Evolutionary conservation across 2,329 filamentous ascomycete genomes (phyloP), one percentile per base, ranked within the genome.

Genomic region (Plenodomus tracheiphilus): DNA sequence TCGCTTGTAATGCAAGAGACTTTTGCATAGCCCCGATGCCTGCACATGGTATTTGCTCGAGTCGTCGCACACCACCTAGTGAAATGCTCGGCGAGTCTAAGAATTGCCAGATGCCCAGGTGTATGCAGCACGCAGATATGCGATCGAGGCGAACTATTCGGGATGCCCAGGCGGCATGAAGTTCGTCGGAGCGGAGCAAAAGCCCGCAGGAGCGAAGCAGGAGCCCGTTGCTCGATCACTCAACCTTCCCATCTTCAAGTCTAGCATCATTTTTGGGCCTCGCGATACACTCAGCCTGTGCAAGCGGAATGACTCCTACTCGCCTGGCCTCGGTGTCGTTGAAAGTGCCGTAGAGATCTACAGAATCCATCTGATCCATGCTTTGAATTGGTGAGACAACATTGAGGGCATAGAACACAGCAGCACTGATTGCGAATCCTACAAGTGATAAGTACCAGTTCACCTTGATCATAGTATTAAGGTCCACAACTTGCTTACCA

Each of bases 281-380:
- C n/a, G n/a, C n/a, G n/a, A n/a, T 17, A 3, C 34, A 35, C 17
- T 15, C 30, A 37, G 2, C 40, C 11, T 62, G 44, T 7, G 64
- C 58, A n/a, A 64, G 44, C 5, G 69, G 64, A n/a, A 64, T 47
- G n/a, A 77, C 60, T 3, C 74, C 73, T 28, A 76, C 49, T 41
- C 69, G 73, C 4, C 59, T 66, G 17, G 76, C 76, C 60, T 80
- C 77, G 10, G 64, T 59, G 1, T 62, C 48, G 0, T 75, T 77
- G 46, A 80, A 79, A 0, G 76, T 78, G 17, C 73, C 75, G 44
- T 75, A 79, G 11, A 74, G 41, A 50, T 80, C 77, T 7, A 72
- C 56, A 4, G 73, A 62, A 41, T 81, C 77, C 32, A 72, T 75
- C 46, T 76, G 70, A 15, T 74, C 76, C 58, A 75, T 63, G 8